These are phyloP conservation scores for Amanita rimosa DNA, from an alignment of 768 basidiomycete genomes.

Conservation along the genomic window DNA sequence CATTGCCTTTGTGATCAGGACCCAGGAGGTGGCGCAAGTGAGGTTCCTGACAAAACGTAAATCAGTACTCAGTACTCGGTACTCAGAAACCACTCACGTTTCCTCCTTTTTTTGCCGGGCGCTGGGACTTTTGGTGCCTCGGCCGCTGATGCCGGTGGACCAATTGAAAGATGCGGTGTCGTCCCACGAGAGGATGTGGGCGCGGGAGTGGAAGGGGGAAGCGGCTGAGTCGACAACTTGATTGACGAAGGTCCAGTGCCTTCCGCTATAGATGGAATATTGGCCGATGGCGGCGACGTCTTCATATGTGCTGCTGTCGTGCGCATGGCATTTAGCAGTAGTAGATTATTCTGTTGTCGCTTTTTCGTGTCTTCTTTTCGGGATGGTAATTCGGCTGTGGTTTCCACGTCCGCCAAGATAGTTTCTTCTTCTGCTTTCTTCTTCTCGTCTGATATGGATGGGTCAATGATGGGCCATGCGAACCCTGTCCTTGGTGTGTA, in stretches of 20 bases:
- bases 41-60: conserved; percentile 20
- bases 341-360: conserved; percentile 48
- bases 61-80: too few relatives aligned
- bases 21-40: conserved; percentile 22
- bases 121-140: conserved; percentile 15
- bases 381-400: conserved; percentile 16
- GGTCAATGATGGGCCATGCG: conserved; percentile 71
- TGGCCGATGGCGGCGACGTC: conserved; percentile 32
- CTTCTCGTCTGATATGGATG: conserved; percentile 28
- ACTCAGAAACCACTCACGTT: conserved; percentile 42
- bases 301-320: conserved; percentile 47
- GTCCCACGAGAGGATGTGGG: conserved; percentile 21
- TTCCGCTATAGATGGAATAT: conserved; percentile 13
- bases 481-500: conserved; percentile 80
- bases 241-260: conserved; percentile 20
- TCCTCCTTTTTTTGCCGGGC: conserved; percentile 63
- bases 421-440: conserved; percentile 28
- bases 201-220: conserved; percentile 30
- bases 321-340: conserved; percentile 71
- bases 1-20: conserved; percentile 10
- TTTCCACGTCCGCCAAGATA: conserved; percentile 12
- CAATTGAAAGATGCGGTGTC: conserved; percentile 4
- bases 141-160: background rate
- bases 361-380: conserved; percentile 26
- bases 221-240: conserved; percentile 19